Conservation (phyloP, 768 basidiomycete genomes). For the Porpolomopsis calyptriformis region DNA sequence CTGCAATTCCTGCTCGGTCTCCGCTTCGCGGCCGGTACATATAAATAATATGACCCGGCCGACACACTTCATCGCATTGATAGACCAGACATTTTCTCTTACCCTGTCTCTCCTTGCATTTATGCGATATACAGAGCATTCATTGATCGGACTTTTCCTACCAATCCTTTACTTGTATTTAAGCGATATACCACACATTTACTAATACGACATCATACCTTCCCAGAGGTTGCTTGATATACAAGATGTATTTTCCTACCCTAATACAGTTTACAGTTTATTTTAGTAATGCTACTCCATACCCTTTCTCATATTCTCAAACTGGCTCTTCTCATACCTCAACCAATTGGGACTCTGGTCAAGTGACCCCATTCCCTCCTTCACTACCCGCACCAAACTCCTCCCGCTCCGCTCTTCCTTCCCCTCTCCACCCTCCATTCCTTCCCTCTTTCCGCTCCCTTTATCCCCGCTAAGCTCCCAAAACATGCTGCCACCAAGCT, state of each 20-base stretch:
- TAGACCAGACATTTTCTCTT: no score
- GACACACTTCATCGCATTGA: no score
- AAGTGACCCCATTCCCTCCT: constrained; percentile 65
- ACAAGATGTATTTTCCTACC: not conserved
- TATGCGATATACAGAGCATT: no score
- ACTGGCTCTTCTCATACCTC: constrained; percentile 62
- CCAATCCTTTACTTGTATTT: no score
- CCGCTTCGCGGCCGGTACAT: not conserved
- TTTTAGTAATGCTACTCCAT: no score
- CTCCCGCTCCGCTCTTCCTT: constrained; percentile 62
- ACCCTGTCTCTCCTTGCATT: no score
- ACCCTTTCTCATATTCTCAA: constrained; percentile 68
- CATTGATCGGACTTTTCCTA: no score
- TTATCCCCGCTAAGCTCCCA: constrained; percentile 93
- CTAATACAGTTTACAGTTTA: not conserved
- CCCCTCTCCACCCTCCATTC: constrained; percentile 63
- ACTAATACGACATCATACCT: no score
- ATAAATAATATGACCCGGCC: no score
- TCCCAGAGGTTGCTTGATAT: no score
- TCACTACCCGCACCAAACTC: constrained; percentile 67
- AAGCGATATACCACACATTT: no score
- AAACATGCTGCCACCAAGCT: constrained; percentile 87
- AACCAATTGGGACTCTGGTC: constrained; percentile 74
- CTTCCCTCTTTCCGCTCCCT: constrained; percentile 43
- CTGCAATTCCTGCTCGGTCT: not conserved